Percentiles rank a stretch among this genome's conserved stretches.
Conservation (phyloP, 768 basidiomycete species). For the Leucocoprinus leucothites region DNA sequence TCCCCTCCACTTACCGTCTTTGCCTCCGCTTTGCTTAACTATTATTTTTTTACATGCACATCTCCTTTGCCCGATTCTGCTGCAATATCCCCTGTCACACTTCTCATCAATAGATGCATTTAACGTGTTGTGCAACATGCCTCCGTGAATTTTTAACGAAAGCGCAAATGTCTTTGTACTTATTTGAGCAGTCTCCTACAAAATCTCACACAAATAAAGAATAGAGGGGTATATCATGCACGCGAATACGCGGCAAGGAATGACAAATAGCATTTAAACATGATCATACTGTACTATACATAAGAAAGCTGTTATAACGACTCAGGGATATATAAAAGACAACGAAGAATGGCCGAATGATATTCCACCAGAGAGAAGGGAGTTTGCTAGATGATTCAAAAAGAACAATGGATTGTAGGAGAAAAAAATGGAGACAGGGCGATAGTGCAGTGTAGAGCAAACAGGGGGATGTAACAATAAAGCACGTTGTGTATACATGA, state of each 20-base stretch:
- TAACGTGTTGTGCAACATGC: neutral
- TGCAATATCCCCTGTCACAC: conserved; percentile 4
- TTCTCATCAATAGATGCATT: conserved; percentile 3
- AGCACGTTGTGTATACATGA: neutral
- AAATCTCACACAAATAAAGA: too few species aligned
- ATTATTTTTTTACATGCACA: conserved; percentile 10
- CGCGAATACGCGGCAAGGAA: neutral
- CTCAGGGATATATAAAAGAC: conserved; percentile 1
- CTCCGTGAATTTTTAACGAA: too few species aligned
- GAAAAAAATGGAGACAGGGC: neutral
- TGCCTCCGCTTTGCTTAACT: conserved; percentile 1
- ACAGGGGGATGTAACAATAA: neutral
- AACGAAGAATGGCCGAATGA: conserved; percentile 6
- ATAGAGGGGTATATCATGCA: too few species aligned
- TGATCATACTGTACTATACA: conserved; percentile 15
- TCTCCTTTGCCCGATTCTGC: neutral
- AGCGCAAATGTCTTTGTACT: too few species aligned
- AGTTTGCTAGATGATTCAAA: conserved; percentile 4
- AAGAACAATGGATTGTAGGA: neutral
- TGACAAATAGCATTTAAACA: conserved; percentile 15
- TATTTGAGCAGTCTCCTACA: too few species aligned
- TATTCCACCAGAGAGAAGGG: conserved; percentile 10
- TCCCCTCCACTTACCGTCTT: neutral
- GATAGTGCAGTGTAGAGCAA: conserved; percentile 5
- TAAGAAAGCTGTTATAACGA: conserved; percentile 1